Evolutionary conservation across 768 basidiomycete species (phyloP).

Genomic region (Leccinum obscurum): DNA sequence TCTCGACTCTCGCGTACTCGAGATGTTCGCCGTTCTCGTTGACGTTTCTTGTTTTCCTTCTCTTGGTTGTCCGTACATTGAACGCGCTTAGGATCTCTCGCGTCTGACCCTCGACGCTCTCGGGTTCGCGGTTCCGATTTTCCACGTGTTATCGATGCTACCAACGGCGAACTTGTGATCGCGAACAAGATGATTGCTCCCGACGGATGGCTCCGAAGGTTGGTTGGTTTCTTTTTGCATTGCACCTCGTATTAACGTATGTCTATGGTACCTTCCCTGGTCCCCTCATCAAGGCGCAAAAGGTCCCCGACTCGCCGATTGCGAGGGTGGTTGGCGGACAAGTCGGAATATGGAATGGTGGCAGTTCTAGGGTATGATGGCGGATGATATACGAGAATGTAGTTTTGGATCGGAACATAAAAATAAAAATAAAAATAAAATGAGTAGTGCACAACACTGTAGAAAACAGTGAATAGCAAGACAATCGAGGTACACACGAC

Average conservation of each 20-base stretch:
- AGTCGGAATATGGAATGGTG: neutral
- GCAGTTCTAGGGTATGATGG: neutral
- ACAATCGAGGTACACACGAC: conserved; percentile 1
- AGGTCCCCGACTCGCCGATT: conserved; percentile 26
- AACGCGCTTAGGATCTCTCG: conserved; percentile 19
- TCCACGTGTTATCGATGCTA: conserved; percentile 24
- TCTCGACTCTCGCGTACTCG: conserved; percentile 14
- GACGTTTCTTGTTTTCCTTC: conserved; percentile 13
- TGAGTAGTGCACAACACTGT: neutral
- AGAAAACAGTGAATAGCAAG: neutral
- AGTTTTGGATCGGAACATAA: neutral
- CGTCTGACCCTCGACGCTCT: conserved; percentile 6
- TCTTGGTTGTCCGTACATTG: conserved; percentile 14
- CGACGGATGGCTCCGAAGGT: conserved; percentile 48
- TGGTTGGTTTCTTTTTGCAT: conserved; percentile 7
- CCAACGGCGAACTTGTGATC: conserved; percentile 36
- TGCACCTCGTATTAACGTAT: neutral
- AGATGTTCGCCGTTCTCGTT: conserved; percentile 21
- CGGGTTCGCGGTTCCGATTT: neutral
- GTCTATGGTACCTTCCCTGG: conserved; percentile 44
- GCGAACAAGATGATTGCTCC: conserved; percentile 47
- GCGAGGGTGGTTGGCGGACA: neutral
- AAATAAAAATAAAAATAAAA: neutral
- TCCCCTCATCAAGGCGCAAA: conserved; percentile 45
- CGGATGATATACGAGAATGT: neutral